Base-by-base conservation (phyloP, 1,139 yeast species). In the Pichia cactophila region DNA sequence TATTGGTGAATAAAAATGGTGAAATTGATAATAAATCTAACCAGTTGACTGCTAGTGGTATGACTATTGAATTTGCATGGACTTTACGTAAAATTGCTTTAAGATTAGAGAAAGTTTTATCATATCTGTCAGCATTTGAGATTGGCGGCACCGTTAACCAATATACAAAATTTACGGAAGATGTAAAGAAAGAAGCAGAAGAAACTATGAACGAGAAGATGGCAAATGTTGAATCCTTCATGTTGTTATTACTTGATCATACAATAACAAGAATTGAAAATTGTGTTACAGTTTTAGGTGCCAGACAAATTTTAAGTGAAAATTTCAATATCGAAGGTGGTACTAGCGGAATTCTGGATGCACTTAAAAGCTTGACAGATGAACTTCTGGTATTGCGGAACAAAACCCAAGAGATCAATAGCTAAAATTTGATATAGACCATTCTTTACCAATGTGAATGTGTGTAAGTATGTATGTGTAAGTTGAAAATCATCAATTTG, bases 211-310 rank as follows among this genome's bases (percentile, higher is more conserved):
- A 37, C 16, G 26, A 33, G 3, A 57, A 54, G 31, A 38, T 58
- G 26, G 39, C 51, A 2, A 48, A 46, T 36, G 50, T 56, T 12
- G 72, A 71, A 45, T 56, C 61, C 43, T 75, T 72, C 44, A 58
- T 68, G 49, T 54, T 79, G 35, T 68, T 74, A n/a, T 71, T 81
- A 48, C 69, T 83, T 55, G 83, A 80, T 52, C 86, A 81, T 58
- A 65, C 81, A 29, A 78, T 81, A 29, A 80, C 86, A 0, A 69
- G 89, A 58, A 73, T 83, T 47, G 89, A 83, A 59, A 78, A 75
- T 52, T 72, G 79, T 60, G 75, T 72, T 4, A 54, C 62, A 1
- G 54, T 59, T 26, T 43, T 67, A 14, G 49, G 55, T 5, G 29
- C 65, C 20, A 56, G 69, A 45, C 59, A 60, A 38, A 45, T 50